Evolutionary conservation across 306 rosid genomes (phyloP).

Genomic region (Begonia peltatifolia): DNA sequence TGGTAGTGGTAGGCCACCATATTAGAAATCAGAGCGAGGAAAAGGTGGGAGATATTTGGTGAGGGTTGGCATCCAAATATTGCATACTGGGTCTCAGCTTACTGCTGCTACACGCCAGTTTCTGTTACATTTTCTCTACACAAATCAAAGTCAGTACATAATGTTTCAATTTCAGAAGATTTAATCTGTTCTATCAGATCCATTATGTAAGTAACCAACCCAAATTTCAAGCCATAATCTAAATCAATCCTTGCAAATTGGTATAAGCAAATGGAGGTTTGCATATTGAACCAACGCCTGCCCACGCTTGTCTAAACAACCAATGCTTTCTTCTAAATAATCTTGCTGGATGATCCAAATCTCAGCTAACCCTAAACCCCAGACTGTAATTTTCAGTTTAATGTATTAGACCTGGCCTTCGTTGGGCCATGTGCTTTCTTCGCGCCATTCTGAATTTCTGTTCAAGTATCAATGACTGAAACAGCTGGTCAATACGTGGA

Average conservation of each 20-base stretch:
- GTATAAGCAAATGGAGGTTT: no score
- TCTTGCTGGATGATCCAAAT: constrained; percentile 6
- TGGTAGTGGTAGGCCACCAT: background rate
- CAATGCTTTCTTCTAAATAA: constrained; percentile 74
- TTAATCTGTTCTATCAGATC: no score
- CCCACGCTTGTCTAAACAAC: constrained; percentile 77
- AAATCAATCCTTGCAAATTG: no score
- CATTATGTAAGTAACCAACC: no score
- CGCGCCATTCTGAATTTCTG: constrained; percentile 83
- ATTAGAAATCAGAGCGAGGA: background rate
- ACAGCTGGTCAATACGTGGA: no score
- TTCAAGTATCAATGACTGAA: background rate
- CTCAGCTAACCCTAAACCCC: no score
- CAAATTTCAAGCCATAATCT: background rate
- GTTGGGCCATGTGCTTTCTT: constrained; percentile 97
- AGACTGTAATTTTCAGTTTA: background rate
- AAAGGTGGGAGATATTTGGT: background rate
- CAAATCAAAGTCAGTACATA: no score
- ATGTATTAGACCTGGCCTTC: constrained; percentile 60
- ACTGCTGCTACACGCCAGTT: background rate
- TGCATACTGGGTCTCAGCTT: background rate
- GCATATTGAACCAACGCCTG: constrained; percentile 36
- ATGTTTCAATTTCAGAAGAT: background rate
- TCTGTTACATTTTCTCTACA: background rate
- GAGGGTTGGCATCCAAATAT: background rate